Conservation (phyloP, 331 rosid genomes). For the Malus hybrid region DNA sequence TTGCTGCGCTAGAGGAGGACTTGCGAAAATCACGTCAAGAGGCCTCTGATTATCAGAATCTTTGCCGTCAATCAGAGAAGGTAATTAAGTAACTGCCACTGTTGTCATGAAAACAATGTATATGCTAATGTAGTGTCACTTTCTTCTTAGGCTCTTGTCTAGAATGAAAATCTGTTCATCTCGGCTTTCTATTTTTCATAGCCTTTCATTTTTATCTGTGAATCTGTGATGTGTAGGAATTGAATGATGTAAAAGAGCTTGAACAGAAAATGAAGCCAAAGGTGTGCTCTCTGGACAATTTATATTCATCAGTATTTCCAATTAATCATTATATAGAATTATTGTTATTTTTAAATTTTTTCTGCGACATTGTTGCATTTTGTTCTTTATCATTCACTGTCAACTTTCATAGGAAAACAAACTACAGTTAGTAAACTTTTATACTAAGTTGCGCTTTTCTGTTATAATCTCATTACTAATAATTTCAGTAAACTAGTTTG, state of each 20-base stretch:
- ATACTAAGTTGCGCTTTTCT: neutral
- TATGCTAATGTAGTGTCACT: neutral
- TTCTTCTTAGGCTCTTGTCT: neutral
- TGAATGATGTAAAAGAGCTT: conserved; percentile 70
- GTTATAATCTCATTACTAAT: neutral
- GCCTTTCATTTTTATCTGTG: neutral
- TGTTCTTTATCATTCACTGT: neutral
- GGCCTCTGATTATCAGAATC: conserved; percentile 42
- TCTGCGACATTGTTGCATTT: neutral
- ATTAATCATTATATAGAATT: conserved; percentile 2
- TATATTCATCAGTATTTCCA: conserved; percentile 2
- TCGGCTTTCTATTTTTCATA: conserved; percentile 11
- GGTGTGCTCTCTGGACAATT: conserved; percentile 37
- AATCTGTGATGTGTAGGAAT: conserved; percentile 53
- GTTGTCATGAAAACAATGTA: neutral
- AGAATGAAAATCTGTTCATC: neutral
- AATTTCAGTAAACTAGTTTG: neutral
- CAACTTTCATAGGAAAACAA: neutral
- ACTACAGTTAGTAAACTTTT: neutral
- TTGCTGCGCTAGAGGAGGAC: conserved; percentile 74
- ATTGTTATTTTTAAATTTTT: neutral
- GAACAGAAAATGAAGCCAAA: conserved; percentile 87
- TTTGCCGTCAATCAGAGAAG: conserved; percentile 56
- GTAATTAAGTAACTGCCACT: conserved; percentile 22
- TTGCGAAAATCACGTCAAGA: conserved; percentile 58